A percentile compares a stretch with the other conserved stretches of the same genome.
phyloP scores from a whole-genome alignment of 768 basidiomycete species.

The Podaxis carcinomalis region DNA sequence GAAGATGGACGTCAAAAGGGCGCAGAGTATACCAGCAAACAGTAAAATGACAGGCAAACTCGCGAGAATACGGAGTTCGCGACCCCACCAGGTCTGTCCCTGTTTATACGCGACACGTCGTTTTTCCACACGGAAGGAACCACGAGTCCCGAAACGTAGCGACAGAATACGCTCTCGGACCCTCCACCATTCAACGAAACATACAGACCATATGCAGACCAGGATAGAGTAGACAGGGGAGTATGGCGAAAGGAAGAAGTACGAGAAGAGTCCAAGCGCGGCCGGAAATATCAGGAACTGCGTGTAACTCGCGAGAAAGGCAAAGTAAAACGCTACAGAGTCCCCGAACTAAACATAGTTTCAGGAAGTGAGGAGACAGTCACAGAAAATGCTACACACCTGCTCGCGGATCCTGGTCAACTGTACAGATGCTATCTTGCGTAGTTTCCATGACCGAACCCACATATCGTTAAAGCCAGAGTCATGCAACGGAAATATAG shows the following conservation, averaged over 20 bases:
- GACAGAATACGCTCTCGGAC: constrained; percentile 82
- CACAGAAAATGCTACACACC: constrained; percentile 26
- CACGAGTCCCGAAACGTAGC: constrained; percentile 76
- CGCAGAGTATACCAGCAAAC: constrained; percentile 66
- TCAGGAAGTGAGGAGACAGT: not conserved
- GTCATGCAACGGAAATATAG: constrained; percentile 83
- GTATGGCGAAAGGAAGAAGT: constrained; percentile 69
- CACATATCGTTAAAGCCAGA: constrained; percentile 74
- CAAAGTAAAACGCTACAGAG: constrained; percentile 82
- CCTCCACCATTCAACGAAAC: constrained; percentile 92
- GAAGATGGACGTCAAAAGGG: constrained; percentile 77
- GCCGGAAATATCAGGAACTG: constrained; percentile 76
- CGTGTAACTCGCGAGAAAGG: constrained; percentile 83
- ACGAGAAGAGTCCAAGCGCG: constrained; percentile 61
- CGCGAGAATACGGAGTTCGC: constrained; percentile 62
- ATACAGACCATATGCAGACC: constrained; percentile 78
- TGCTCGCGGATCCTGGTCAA: constrained; percentile 72
- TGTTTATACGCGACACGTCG: constrained; percentile 55
- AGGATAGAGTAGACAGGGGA: constrained; percentile 72
- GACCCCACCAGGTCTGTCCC: constrained; percentile 67
- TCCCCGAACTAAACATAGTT: constrained; percentile 58
- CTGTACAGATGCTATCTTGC: constrained; percentile 56
- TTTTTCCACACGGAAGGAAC: constrained; percentile 73
- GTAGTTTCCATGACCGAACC: constrained; percentile 72
- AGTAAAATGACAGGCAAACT: constrained; percentile 69